Evolutionary conservation across 768 basidiomycete species (phyloP).

Genomic region (Pholiota molesta): DNA sequence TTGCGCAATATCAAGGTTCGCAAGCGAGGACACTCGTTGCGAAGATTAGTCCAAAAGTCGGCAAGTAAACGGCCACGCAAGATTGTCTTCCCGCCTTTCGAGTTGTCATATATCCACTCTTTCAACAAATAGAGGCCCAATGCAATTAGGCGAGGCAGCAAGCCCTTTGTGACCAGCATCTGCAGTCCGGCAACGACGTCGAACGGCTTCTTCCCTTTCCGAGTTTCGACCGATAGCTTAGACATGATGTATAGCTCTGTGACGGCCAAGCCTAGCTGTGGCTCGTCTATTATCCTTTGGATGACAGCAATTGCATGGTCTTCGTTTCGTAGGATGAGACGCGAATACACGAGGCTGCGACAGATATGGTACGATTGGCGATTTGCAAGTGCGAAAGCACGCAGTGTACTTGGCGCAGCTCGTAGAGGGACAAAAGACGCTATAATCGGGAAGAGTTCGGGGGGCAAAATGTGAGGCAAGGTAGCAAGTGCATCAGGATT

Average conservation of each 20-base stretch:
- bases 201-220: not conserved
- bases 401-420: conserved; percentile 12
- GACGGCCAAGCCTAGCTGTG: conserved; percentile 10
- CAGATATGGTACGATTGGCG: conserved; percentile 8
- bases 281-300: conserved; percentile 10
- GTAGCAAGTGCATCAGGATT: no score
- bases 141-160: conserved; percentile 8
- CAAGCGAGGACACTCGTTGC: not conserved
- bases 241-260: conserved; percentile 20
- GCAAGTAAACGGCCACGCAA: not conserved
- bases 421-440: conserved; percentile 19
- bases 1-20: not conserved
- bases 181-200: conserved; percentile 9
- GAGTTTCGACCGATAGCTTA: conserved; percentile 8
- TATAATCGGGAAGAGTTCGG: conserved; percentile 21
- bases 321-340: conserved; percentile 19
- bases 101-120: not conserved
- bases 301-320: conserved; percentile 10
- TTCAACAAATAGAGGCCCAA: conserved; percentile 3
- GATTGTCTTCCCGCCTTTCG: not conserved
- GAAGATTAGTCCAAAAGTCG: not conserved
- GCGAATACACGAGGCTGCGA: conserved; percentile 17
- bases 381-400: conserved; percentile 12
- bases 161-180: not conserved
- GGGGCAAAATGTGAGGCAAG: no score